Evolutionary conservation across 768 basidiomycete genomes (phyloP).

Genomic region (Phanerochaete sordida): DNA sequence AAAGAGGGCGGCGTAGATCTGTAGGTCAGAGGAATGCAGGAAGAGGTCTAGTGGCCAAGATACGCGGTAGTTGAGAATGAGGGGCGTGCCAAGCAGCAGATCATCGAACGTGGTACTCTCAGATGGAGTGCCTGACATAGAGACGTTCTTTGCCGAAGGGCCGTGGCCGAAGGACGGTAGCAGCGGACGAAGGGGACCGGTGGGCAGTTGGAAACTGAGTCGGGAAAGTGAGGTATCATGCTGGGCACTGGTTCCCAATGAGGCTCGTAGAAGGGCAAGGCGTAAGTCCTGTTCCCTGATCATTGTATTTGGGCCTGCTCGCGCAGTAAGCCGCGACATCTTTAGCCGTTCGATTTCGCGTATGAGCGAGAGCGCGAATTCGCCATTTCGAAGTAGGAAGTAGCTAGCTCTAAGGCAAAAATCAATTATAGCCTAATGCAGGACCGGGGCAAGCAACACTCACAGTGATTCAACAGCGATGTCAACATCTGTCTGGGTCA

Average conservation of each 20-base stretch:
- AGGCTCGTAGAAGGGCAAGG: conserved; percentile 81
- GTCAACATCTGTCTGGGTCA: conserved; percentile 79
- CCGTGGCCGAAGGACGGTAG: conserved; percentile 61
- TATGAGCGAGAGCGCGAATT: conserved; percentile 81
- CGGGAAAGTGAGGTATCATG: conserved; percentile 74
- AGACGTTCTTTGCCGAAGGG: conserved; percentile 26
- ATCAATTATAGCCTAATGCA: conserved; percentile 7
- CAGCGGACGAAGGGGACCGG: conserved; percentile 74
- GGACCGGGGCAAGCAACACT: conserved; percentile 24
- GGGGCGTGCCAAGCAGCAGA: conserved; percentile 74
- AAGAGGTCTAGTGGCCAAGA: conserved; percentile 91
- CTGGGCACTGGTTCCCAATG: conserved; percentile 84
- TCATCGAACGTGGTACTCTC: conserved; percentile 62
- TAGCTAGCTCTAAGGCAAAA: conserved; percentile 77
- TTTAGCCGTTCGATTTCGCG: conserved; percentile 85
- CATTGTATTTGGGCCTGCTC: conserved; percentile 63
- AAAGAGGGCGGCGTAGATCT: conserved; percentile 73
- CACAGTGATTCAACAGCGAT: conserved; percentile 84
- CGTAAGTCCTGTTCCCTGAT: conserved; percentile 91
- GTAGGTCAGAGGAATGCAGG: conserved; percentile 70
- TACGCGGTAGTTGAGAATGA: conserved; percentile 66
- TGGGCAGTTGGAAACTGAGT: conserved; percentile 73
- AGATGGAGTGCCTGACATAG: conserved; percentile 35
- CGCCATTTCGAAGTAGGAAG: conserved; percentile 85
- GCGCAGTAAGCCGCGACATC: conserved; percentile 67